Evolutionary conservation across 73 alveolate genomes (phyloP), one percentile per base, ranked within the genome.

Genomic region (Urostyla sp.): DNA sequence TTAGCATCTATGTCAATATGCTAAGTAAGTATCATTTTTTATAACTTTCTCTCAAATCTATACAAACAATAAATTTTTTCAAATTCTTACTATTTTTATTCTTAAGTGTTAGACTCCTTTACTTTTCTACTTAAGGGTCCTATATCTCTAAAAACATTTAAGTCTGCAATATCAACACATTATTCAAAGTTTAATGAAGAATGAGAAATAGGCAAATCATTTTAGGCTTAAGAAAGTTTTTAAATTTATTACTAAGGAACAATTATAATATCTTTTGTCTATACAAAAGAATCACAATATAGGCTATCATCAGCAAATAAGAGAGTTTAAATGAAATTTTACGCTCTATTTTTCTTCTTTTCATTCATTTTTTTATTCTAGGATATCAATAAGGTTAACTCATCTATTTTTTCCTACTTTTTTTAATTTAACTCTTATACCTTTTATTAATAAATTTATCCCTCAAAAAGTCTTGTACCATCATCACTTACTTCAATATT

Each of bases 91-190:
- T 16, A 63, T 15, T n/a, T 15, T 10, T 16, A 30, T 20, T 63
- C 10, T 34, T 63, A 43, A 3, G 79, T 26, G 48, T 10, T 7
- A 7, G 79, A 36, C n/a, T n/a, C n/a, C n/a, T n/a, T n/a, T 6
- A 63, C 50, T 31, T 63, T 13, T 40, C 79, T 63, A 38, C 79
- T 63, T 2, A 20, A 37, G 15, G 79, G 79, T 3, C 79, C 79
- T 1, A 63, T 21, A 23, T 63, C 79, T 43, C 79, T 63, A 21
- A 63, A 63, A 46, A 63, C 37, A 11, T 18, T 63, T 46, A 40
- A 4, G 28, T 63, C 79, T 27, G 79, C 79, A 16, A 63, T 34
- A 7, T 63, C 79, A 2, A 63, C 26, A 21, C 44, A 63, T 63
- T 63, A 57, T 43, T 28, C 26, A 5, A 10, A 21, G 5, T 18